Evolutionary conservation across 2,329 filamentous ascomycete genomes (phyloP).

Genomic region (Aaosphaeria pasadenensis): DNA sequence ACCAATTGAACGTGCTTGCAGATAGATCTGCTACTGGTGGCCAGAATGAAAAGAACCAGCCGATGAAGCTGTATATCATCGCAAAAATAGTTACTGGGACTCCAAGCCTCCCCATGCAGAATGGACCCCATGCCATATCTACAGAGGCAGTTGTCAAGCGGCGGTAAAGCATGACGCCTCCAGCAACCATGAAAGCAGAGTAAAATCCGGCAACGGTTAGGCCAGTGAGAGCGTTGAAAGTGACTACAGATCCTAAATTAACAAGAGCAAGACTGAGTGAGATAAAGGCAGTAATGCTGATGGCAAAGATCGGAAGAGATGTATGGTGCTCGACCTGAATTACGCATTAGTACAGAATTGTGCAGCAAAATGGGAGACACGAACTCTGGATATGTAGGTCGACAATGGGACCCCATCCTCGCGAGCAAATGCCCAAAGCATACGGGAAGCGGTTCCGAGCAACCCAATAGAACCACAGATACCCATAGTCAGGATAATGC

Average conservation of each 20-base stretch:
- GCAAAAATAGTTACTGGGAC: neutral
- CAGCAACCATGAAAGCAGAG: neutral
- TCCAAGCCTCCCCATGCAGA: neutral
- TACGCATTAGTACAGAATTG: too few species aligned
- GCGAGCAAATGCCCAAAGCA: slow-evolving; percentile 32
- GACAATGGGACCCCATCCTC: slow-evolving; percentile 27
- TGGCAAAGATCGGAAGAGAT: slow-evolving; percentile 22
- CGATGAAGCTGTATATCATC: neutral
- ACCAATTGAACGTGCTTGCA: neutral
- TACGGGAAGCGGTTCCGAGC: slow-evolving; percentile 24
- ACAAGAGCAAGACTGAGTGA: slow-evolving; percentile 45
- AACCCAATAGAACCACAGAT: neutral
- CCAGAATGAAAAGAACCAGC: neutral
- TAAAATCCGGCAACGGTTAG: neutral
- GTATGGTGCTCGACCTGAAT: neutral
- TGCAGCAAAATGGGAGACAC: neutral
- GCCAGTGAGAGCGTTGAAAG: slow-evolving; percentile 26
- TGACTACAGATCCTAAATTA: slow-evolving; percentile 42
- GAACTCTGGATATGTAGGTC: neutral
- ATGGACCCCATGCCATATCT: neutral
- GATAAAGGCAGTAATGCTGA: slow-evolving; percentile 19
- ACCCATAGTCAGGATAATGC: neutral
- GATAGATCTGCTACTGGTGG: neutral
- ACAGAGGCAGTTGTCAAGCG: neutral
- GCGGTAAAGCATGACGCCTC: neutral